Percentiles rank a stretch among this genome's conserved stretches.
Conservation (phyloP, 352 stramenopile genomes). For the Globisporangium cylindrosporum region DNA sequence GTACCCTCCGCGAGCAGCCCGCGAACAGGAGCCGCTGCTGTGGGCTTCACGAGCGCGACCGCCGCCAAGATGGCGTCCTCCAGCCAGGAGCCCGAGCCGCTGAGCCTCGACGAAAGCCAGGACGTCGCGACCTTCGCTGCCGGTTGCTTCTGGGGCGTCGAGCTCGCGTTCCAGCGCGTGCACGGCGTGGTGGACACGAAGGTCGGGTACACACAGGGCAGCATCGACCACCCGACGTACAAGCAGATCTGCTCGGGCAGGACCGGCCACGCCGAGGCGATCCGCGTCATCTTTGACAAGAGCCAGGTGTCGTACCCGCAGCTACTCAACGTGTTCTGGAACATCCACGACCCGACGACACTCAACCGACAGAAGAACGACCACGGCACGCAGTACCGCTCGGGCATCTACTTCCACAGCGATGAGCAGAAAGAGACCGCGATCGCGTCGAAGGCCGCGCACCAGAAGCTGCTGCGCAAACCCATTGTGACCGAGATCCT, state of each 20-base stretch:
- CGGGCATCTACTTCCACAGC: constrained; percentile 94
- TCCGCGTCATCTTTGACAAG: constrained; percentile 92
- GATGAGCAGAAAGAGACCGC: constrained; percentile 82
- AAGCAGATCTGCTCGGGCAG: constrained; percentile 92
- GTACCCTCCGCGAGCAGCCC: constrained; percentile 1
- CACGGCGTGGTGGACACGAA: constrained; percentile 91
- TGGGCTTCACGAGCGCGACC: neutral
- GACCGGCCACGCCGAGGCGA: constrained; percentile 94
- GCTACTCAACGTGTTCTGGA: constrained; percentile 78
- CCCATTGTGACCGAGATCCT: constrained; percentile 93
- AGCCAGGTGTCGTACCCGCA: constrained; percentile 81
- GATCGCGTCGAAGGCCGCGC: constrained; percentile 58
- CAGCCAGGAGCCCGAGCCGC: constrained; percentile 10
- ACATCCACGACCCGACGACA: constrained; percentile 92
- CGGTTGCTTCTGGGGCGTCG: constrained; percentile 98
- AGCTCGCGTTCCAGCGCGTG: constrained; percentile 96
- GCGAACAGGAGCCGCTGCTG: neutral
- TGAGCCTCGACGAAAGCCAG: constrained; percentile 5
- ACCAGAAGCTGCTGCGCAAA: constrained; percentile 66
- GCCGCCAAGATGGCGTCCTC: constrained; percentile 6
- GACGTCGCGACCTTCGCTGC: constrained; percentile 94
- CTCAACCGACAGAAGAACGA: constrained; percentile 88
- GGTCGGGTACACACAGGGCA: constrained; percentile 87
- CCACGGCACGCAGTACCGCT: constrained; percentile 94
- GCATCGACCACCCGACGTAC: constrained; percentile 90